Evolutionary conservation across 2,329 filamentous ascomycete genomes (phyloP).

Genomic region (Didymella pinodella): DNA sequence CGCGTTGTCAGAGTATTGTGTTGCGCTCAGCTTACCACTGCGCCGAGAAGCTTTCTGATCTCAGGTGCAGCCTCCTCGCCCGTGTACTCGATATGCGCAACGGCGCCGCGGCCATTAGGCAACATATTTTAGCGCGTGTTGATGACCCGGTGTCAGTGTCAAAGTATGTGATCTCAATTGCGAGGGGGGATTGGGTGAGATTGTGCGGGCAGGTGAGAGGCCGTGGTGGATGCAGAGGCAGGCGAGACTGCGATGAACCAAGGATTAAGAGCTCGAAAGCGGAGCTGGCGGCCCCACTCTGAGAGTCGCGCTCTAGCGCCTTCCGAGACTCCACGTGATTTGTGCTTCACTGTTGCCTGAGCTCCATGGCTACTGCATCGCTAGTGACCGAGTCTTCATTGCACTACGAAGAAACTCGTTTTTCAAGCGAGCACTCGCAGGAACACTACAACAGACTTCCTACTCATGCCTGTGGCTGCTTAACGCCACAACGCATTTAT

Average conservation of each 20-base stretch:
- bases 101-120: slow-evolving; percentile 40
- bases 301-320: slow-evolving; percentile 8
- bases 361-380: not conserved
- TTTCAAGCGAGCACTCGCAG: no score
- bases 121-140: slow-evolving; percentile 34
- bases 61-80: slow-evolving; percentile 58
- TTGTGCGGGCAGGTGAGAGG: slow-evolving; percentile 4
- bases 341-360: not conserved
- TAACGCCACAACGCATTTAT: no score
- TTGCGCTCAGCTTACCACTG: slow-evolving; percentile 69
- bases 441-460: no score
- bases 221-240: slow-evolving; percentile 7
- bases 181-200: not conserved
- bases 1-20: not conserved
- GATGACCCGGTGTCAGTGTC: not conserved
- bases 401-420: not conserved
- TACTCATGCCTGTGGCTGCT: no score
- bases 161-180: not conserved
- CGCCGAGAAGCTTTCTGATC: slow-evolving; percentile 77
- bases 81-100: slow-evolving; percentile 43
- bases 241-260: slow-evolving; percentile 21
- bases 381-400: not conserved
- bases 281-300: slow-evolving; percentile 19
- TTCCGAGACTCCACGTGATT: slow-evolving; percentile 6
- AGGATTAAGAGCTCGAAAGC: slow-evolving; percentile 15